Percentiles rank a stretch among this genome's conserved stretches.
phyloP scores from a whole-genome alignment of 805 yeast genomes.

The Ogataea polymorpha region DNA sequence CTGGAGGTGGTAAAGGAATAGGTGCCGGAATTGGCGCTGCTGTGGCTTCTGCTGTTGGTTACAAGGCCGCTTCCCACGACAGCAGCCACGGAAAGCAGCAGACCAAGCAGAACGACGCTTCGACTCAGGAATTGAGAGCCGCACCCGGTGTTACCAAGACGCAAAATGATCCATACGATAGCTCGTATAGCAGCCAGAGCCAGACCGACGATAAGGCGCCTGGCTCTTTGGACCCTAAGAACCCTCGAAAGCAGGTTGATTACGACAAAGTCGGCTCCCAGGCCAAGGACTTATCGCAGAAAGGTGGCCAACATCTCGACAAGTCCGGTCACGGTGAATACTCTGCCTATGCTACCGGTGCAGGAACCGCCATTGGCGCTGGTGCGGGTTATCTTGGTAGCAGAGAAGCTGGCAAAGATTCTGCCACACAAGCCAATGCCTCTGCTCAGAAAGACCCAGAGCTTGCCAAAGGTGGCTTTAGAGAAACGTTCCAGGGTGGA shows the following conservation, averaged over 20 bases:
- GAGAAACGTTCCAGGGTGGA: neutral
- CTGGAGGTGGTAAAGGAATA: slow-evolving; percentile 4
- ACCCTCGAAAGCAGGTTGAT: slow-evolving; percentile 1
- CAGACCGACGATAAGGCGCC: neutral
- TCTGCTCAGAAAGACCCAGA: neutral
- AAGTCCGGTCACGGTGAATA: slow-evolving; percentile 13
- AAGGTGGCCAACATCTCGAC: slow-evolving; percentile 12
- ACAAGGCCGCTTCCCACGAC: neutral
- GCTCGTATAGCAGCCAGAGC: neutral
- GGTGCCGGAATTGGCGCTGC: slow-evolving; percentile 16
- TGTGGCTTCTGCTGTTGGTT: slow-evolving; percentile 5
- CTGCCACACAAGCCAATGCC: neutral
- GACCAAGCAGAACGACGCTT: slow-evolving; percentile 1
- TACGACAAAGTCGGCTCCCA: slow-evolving; percentile 9
- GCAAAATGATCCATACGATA: slow-evolving; percentile 5
- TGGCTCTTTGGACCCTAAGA: neutral
- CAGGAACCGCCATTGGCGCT: slow-evolving; percentile 17
- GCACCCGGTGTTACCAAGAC: slow-evolving; percentile 5
- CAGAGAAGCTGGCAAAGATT: neutral
- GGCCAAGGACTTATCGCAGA: slow-evolving; percentile 7
- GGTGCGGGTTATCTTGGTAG: slow-evolving; percentile 18
- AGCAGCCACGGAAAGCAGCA: neutral
- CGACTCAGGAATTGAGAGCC: slow-evolving; percentile 10
- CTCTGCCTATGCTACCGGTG: slow-evolving; percentile 12
- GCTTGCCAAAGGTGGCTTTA: neutral